Percentiles rank a stretch among this genome's conserved stretches.
phyloP scores from a whole-genome alignment of 495 filamentous ascomycete species.

The Pyrenopolyporus hunteri region DNA sequence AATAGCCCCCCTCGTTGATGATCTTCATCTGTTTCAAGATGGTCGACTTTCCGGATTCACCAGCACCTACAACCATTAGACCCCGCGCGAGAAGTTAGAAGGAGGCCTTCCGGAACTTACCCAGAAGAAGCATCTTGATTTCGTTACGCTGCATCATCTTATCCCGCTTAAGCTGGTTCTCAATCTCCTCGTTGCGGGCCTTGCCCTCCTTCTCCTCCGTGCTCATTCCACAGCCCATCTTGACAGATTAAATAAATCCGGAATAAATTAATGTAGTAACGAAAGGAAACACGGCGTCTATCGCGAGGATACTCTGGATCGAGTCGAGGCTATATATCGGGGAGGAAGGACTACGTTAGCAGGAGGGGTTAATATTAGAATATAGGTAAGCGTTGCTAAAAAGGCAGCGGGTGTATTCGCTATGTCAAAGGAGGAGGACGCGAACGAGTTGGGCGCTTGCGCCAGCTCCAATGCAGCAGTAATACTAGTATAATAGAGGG shows the following conservation, averaged over 20 bases:
- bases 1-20: slow-evolving; percentile 82
- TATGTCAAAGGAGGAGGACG: background rate
- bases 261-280: slow-evolving; percentile 34
- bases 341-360: slow-evolving; percentile 1
- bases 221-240: slow-evolving; percentile 99
- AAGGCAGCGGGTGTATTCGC: too few species aligned
- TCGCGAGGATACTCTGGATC: slow-evolving; percentile 8
- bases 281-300: slow-evolving; percentile 7
- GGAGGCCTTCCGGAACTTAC: slow-evolving; percentile 58
- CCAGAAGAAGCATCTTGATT: slow-evolving; percentile 98
- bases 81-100: slow-evolving; percentile 3
- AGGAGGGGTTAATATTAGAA: slow-evolving; percentile 3
- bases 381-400: too few species aligned
- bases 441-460: slow-evolving; percentile 9
- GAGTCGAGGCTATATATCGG: slow-evolving; percentile 14
- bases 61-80: slow-evolving; percentile 71
- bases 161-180: slow-evolving; percentile 95
- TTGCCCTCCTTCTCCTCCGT: slow-evolving; percentile 99
- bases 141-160: slow-evolving; percentile 96
- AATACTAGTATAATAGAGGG: too few species aligned
- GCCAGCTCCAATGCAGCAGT: slow-evolving; percentile 4
- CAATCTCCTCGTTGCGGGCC: slow-evolving; percentile 98
- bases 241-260: slow-evolving; percentile 53
- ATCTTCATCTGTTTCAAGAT: slow-evolving; percentile 99
- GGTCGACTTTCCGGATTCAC: slow-evolving; percentile 99